Base-by-base conservation (phyloP, 805 yeast genomes). In the Myxozyma vanderwaltii region DNA sequence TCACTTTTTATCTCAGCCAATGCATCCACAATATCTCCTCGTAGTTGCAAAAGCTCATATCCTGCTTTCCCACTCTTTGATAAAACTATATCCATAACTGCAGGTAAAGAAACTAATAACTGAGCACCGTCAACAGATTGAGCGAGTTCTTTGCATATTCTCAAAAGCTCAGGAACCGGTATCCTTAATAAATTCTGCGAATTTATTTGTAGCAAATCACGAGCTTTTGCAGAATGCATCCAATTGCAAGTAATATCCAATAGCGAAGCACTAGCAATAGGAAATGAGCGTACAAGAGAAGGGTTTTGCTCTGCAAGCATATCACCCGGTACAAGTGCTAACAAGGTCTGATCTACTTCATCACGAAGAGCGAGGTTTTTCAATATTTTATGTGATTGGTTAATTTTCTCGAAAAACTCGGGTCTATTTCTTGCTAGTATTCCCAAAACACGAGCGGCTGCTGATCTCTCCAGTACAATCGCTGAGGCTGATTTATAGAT, bases 1-100 rank as follows among this genome's bases (percentile, higher is more conserved):
- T 47, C 58, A n/a, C 31, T 29, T 19, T 19, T 44, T 26, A 45
- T 15, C 21, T 61, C 65, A n/a, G 59, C 49, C n/a, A 58, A 44
- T 39, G 41, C 41, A 26, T 58, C 61, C 23, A 58, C 36, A 7
- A 58, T 39, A 44, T 59, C 63, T 4, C 67, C 63, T 12, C 64
- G 59, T 13, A 65, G 29, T 56, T 63, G 39, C 35, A 43, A 23
- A 7, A 56, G 36, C 35, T 49, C 55, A 41, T 58, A 58, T 12
- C 67, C 63, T 35, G 38, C 7, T 23, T 54, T 65, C 12, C 36
- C 63, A 12, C 19, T 43, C 19, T 57, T 54, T 17, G 64, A 43
- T 19, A 64, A 27, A 6, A 64, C 35, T 15, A 48, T 47, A 21
- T 61, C 67, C 67, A 64, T 64, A 24, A 64, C 61, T 3, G 51